phyloP scores from a whole-genome alignment of 2,329 filamentous ascomycete species.

The Colletotrichum spinosum region DNA sequence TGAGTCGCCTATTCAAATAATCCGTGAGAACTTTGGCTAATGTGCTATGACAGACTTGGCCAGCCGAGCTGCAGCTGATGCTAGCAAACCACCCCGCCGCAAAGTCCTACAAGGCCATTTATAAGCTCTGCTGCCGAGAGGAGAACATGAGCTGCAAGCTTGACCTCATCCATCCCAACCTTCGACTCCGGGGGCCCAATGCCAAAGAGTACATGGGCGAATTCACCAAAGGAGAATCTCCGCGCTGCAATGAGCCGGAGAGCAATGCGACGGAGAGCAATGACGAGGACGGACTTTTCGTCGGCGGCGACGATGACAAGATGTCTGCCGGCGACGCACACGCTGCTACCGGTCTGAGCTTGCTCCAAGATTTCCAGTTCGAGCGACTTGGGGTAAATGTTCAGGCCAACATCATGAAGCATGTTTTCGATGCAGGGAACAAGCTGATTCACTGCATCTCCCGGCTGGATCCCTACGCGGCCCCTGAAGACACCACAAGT shows the following conservation, averaged over 20 bases:
- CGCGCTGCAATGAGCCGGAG: no score
- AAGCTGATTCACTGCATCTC: constrained; percentile 57
- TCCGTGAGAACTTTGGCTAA: background rate
- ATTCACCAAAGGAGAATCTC: no score
- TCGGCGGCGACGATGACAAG: no score
- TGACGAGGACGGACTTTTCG: no score
- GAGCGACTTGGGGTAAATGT: constrained; percentile 45
- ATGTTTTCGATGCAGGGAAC: constrained; percentile 48
- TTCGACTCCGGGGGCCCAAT: constrained; percentile 38
- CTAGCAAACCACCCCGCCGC: background rate
- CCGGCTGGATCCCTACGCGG: constrained; percentile 52
- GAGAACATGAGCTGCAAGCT: constrained; percentile 46
- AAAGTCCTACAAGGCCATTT: constrained; percentile 38
- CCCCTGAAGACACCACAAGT: constrained; percentile 34
- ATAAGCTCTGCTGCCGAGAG: constrained; percentile 46
- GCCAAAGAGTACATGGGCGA: constrained; percentile 2
- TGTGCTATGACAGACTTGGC: constrained; percentile 17
- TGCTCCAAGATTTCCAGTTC: constrained; percentile 41
- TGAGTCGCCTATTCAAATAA: background rate
- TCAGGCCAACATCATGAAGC: constrained; percentile 51
- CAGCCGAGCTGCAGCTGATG: constrained; percentile 7
- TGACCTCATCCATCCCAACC: constrained; percentile 44
- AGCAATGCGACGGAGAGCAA: background rate
- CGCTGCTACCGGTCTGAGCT: background rate
- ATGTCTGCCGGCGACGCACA: no score